Percentiles rank a stretch among this genome's conserved stretches.
Conservation (phyloP, 192 early-diverging fungal genomes). For the Chytriomyces sp. region DNA sequence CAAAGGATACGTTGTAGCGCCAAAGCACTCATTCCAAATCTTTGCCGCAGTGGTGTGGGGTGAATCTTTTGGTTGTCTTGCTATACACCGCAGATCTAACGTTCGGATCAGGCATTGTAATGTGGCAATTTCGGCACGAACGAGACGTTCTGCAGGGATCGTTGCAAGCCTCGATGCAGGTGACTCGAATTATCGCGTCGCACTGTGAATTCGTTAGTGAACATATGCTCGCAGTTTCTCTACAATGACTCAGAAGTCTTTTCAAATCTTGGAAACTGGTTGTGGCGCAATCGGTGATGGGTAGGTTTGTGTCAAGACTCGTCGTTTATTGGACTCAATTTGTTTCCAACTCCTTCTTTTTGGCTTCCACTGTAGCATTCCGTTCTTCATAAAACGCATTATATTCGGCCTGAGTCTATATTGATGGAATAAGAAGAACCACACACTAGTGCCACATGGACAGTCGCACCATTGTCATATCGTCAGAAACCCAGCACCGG, state of each 20-base stretch:
- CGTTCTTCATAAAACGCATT: slow-evolving; percentile 1
- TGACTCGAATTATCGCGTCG: too few relatives aligned
- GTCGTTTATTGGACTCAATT: background rate
- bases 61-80: slow-evolving; percentile 10
- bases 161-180: slow-evolving; percentile 89
- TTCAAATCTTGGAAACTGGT: slow-evolving; percentile 20
- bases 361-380: slow-evolving; percentile 4
- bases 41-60: slow-evolving; percentile 97
- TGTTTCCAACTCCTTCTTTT: slow-evolving; percentile 21
- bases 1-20: slow-evolving; percentile 67
- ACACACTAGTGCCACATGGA: too few relatives aligned
- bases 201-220: background rate
- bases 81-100: background rate
- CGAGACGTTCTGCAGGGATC: slow-evolving; percentile 85
- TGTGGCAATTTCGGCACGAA: slow-evolving; percentile 93
- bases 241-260: slow-evolving; percentile 24
- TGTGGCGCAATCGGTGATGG: background rate
- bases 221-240: background rate
- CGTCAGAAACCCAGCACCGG: too few relatives aligned
- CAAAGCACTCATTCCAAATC: slow-evolving; percentile 78
- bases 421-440: background rate
- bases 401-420: slow-evolving; percentile 10
- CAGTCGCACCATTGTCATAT: too few relatives aligned
- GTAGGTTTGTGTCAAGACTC: background rate
- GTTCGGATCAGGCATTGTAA: slow-evolving; percentile 62